These are phyloP conservation scores for Lactifluus piperatus DNA, from an alignment of 768 basidiomycete species.

Conservation along the genomic window DNA sequence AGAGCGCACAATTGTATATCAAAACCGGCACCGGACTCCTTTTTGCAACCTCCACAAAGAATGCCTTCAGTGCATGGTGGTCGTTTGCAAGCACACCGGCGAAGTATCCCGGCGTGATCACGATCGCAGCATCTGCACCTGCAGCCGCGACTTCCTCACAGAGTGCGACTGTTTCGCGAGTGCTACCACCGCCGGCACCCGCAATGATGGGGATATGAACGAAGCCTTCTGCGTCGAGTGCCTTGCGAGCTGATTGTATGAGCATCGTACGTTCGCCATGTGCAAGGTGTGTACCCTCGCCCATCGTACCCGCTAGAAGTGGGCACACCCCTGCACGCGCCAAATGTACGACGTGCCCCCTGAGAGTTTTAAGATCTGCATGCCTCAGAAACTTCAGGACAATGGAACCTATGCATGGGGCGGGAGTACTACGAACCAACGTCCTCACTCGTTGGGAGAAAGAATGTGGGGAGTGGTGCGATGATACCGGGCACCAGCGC, in stretches of 20 bases:
- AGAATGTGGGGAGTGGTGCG: conserved; percentile 85
- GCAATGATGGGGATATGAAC: conserved; percentile 57
- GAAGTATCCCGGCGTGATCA: conserved; percentile 83
- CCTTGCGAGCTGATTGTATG: conserved; percentile 58
- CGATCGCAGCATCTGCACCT: conserved; percentile 82
- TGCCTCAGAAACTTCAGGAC: background rate
- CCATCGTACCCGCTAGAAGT: conserved; percentile 74
- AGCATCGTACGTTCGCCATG: conserved; percentile 57
- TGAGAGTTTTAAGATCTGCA: conserved; percentile 58
- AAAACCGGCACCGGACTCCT: conserved; percentile 83
- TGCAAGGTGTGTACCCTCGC: conserved; percentile 72
- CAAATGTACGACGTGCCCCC: conserved; percentile 53
- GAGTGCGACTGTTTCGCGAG: conserved; percentile 71
- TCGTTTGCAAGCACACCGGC: conserved; percentile 61
- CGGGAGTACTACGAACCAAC: conserved; percentile 63
- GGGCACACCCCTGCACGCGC: conserved; percentile 63
- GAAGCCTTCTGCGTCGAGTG: conserved; percentile 60
- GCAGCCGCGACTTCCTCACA: conserved; percentile 69
- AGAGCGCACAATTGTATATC: conserved; percentile 75
- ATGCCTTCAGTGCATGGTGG: conserved; percentile 64
- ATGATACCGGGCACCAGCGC: conserved; percentile 68
- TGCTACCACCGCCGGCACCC: conserved; percentile 79
- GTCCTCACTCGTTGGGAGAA: conserved; percentile 65
- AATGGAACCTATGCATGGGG: background rate
- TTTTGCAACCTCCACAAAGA: conserved; percentile 66